These are phyloP conservation scores for Tetrastigma voinierianum DNA, from an alignment of 164 flowering plant species.

Conservation along the genomic window DNA sequence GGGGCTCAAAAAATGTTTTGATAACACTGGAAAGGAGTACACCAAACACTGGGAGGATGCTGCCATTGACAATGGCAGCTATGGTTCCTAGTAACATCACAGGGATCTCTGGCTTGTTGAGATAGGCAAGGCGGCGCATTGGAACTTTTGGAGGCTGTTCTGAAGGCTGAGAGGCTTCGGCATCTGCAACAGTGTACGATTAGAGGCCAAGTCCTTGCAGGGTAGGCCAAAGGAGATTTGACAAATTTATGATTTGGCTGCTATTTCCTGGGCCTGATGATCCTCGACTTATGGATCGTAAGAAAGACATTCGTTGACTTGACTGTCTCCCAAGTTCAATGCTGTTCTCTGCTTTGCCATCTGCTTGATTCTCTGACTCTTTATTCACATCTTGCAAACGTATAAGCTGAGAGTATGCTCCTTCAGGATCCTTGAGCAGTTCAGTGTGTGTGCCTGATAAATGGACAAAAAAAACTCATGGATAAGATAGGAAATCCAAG, in stretches of 20 bases:
- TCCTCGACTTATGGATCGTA: slow-evolving; percentile 36
- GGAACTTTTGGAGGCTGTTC: slow-evolving; percentile 32
- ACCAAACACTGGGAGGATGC: slow-evolving; percentile 47
- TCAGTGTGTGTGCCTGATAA: slow-evolving; percentile 59
- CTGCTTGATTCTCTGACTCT: slow-evolving; percentile 22
- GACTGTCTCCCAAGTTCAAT: slow-evolving; percentile 29
- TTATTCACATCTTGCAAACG: slow-evolving; percentile 47
- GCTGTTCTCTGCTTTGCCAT: slow-evolving; percentile 21
- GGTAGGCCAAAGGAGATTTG: slow-evolving; percentile 35
- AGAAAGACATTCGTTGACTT: slow-evolving; percentile 26
- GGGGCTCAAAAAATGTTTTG: slow-evolving; percentile 40
- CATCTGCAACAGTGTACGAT: slow-evolving; percentile 1
- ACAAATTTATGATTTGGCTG: slow-evolving; percentile 40
- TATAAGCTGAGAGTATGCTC: slow-evolving; percentile 66
- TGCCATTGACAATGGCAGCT: slow-evolving; percentile 42
- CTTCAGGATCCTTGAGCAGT: slow-evolving; percentile 53
- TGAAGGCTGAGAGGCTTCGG: slow-evolving; percentile 1
- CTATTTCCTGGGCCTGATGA: slow-evolving; percentile 44
- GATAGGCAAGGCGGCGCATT: slow-evolving; percentile 39
- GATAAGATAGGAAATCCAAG: too few relatives aligned
- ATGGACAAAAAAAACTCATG: background rate
- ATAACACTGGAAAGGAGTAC: slow-evolving; percentile 40
- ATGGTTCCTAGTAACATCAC: slow-evolving; percentile 34
- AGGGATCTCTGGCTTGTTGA: slow-evolving; percentile 64
- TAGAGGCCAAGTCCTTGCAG: slow-evolving; percentile 18